Percentiles rank a stretch among this genome's conserved stretches.
Conservation (phyloP, 2,329 filamentous ascomycete species). For the Fusarium pseudograminearum region DNA sequence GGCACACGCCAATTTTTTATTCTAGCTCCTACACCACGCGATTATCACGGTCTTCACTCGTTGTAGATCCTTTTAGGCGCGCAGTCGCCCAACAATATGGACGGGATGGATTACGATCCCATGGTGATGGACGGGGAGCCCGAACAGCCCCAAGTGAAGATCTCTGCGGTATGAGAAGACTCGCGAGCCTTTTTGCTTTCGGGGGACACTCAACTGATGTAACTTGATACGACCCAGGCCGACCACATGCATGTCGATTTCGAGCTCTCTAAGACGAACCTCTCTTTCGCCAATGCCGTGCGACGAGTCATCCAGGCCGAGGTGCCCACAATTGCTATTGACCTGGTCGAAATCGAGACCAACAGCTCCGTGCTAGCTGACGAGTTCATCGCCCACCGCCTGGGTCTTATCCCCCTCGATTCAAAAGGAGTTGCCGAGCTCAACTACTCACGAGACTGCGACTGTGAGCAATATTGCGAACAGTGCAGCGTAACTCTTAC, state of each 20-base stretch:
- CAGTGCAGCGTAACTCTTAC: constrained; percentile 88
- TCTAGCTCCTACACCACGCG: not conserved
- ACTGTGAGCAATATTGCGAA: constrained; percentile 95
- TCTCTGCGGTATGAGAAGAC: constrained; percentile 64
- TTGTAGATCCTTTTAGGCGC: constrained; percentile 16
- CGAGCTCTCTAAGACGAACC: constrained; percentile 87
- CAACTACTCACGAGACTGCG: constrained; percentile 91
- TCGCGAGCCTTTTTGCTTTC: constrained; percentile 9
- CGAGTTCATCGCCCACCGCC: constrained; percentile 92
- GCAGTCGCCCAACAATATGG: constrained; percentile 49
- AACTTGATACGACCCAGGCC: constrained; percentile 66
- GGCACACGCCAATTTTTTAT: not conserved
- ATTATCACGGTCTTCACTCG: constrained; percentile 11
- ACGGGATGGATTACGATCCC: constrained; percentile 69
- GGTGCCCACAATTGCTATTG: constrained; percentile 93
- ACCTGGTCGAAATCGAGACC: constrained; percentile 89
- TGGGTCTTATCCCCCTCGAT: constrained; percentile 89
- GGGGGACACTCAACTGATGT: constrained; percentile 34
- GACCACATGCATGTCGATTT: constrained; percentile 88
- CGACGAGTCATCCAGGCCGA: constrained; percentile 93
- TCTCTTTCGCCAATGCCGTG: constrained; percentile 91
- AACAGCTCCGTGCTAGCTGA: constrained; percentile 98
- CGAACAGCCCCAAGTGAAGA: constrained; percentile 69
- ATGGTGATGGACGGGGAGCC: constrained; percentile 71
- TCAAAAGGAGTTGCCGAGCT: constrained; percentile 86